Percentiles rank a stretch among this genome's conserved stretches.
phyloP scores from a whole-genome alignment of 164 flowering plant species.

The Akebia trifoliata region DNA sequence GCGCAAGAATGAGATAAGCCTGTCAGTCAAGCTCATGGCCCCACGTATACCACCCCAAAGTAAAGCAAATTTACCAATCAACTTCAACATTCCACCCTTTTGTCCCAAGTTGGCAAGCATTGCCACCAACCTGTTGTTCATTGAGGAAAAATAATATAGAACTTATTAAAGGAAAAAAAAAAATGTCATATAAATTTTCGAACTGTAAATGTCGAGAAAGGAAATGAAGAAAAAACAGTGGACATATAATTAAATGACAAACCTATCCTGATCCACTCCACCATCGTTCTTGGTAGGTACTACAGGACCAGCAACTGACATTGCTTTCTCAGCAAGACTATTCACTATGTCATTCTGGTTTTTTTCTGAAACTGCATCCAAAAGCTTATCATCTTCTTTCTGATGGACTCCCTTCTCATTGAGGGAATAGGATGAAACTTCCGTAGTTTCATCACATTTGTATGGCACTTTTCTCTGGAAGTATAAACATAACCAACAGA shows the following conservation, averaged over 20 bases:
- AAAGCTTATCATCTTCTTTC: conserved; percentile 31
- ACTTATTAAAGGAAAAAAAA: too few relatives aligned
- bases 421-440: conserved; percentile 24
- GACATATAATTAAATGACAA: not conserved
- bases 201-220: not conserved
- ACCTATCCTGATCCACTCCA: conserved; percentile 95
- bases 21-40: conserved; percentile 90
- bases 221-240: not conserved
- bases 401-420: conserved; percentile 25
- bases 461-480: conserved; percentile 20
- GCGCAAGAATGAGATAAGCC: conserved; percentile 71
- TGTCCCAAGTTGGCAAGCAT: conserved; percentile 86
- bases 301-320: conserved; percentile 97
- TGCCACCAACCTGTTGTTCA: conserved; percentile 72
- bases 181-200: not conserved
- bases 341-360: conserved; percentile 47
- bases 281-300: conserved; percentile 88
- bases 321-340: conserved; percentile 94
- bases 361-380: conserved; percentile 33
- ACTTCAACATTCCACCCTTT: conserved; percentile 68
- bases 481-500: not conserved
- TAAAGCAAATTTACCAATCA: conserved; percentile 83
- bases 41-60: conserved; percentile 99
- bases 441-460: conserved; percentile 24
- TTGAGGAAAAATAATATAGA: not conserved